These are phyloP conservation scores for Nicotiana attenuata DNA, from an alignment of 257 asterid genomes.

Conservation along the genomic window DNA sequence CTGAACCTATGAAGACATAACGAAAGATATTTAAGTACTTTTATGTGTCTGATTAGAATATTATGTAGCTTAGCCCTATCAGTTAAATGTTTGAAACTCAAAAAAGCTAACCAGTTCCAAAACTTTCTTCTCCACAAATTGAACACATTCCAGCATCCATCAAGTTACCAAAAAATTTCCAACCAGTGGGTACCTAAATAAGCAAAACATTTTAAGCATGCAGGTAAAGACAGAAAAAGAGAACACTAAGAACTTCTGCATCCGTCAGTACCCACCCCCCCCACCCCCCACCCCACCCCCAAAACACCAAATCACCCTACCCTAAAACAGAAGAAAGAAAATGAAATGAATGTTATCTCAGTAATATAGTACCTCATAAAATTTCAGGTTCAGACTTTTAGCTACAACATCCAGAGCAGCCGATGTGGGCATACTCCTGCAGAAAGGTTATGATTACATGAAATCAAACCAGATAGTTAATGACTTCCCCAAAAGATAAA, in stretches of 20 bases:
- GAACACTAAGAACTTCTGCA: conserved; percentile 8
- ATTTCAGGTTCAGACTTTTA: conserved; percentile 69
- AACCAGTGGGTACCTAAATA: conserved; percentile 92
- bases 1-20: conserved; percentile 61
- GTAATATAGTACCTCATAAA: conserved; percentile 65
- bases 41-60: not conserved
- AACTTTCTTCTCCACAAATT: conserved; percentile 98
- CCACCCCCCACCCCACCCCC: no score
- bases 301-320: not conserved
- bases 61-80: not conserved
- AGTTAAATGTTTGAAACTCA: not conserved
- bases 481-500: no score
- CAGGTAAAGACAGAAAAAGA: conserved; percentile 7
- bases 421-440: conserved; percentile 99
- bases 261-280: not conserved
- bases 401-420: conserved; percentile 99
- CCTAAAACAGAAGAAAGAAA: not conserved
- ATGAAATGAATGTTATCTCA: not conserved
- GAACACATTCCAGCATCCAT: conserved; percentile 99
- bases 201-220: not conserved
- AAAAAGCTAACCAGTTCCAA: conserved; percentile 75
- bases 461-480: not conserved
- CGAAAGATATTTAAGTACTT: not conserved
- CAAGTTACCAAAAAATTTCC: conserved; percentile 97
- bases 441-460: conserved; percentile 17